Evolutionary conservation across 2,329 filamentous ascomycete species (phyloP), one percentile per base, ranked within the genome.

Genomic region (Acrodontium crateriforme): DNA sequence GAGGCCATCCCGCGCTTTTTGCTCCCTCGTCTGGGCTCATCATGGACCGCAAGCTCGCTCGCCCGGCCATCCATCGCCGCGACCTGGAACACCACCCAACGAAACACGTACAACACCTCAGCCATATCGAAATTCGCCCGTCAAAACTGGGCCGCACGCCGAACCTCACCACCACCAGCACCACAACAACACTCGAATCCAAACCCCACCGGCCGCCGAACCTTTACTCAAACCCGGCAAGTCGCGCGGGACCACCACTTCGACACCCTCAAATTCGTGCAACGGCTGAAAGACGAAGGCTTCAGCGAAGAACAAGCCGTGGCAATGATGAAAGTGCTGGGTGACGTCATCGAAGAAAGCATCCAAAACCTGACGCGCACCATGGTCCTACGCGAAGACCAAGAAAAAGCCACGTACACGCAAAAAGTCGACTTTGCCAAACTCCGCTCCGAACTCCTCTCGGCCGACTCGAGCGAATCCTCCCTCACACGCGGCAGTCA

Each of bases 401-500:
- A 82, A 37, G 79, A 82, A 47, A 80, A 81, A 49, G 77, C 79
- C 16, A 74, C 69, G 9, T 77, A 77, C 46, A 75, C 71, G 2
- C 72, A 95, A 53, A 95, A 95, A 56, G 89, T 95, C 38, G 89
- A 98, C 59, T 95, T 98, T 51, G 85, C 87, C 36, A 94, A 95
- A 62, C 74, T 95, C 23, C 82, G 89, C 41, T 91, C 83, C 32
- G 89, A 98, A 56, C 74, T 98, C 13, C 71, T 94, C 13, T 85
- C 83, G 5, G 78, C 85, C 27, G 89, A 95, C 60, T 84, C 78
- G 41, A 89, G 82, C 28, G 89, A 98, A 62, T 76, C 78, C 15
- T 80, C 82, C 44, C 73, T 91, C 22, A 95, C 89, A 15, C 76
- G 84, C 28, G 76, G 79, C 9, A 79, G 84, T 14, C 85, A 98